phyloP scores from a whole-genome alignment of 768 basidiomycete species.

The Mycena polygramma region DNA sequence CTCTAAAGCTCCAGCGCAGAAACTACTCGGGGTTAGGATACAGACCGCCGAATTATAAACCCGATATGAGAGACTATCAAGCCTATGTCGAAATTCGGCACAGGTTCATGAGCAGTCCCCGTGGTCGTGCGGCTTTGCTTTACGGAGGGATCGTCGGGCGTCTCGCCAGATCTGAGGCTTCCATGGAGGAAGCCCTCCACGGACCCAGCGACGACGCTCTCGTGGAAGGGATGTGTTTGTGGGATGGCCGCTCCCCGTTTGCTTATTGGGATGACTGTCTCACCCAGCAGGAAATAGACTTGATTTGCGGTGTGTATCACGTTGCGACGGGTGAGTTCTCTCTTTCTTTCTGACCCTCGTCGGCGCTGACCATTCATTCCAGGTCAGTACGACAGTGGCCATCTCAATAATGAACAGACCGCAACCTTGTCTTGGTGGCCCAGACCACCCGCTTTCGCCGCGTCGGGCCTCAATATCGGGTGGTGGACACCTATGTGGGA shows the following conservation, averaged over 20 bases:
- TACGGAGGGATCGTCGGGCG: conserved; percentile 44
- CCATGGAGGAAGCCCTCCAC: conserved; percentile 24
- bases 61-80: conserved; percentile 22
- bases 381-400: background rate
- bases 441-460: conserved; percentile 30
- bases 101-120: conserved; percentile 23
- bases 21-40: conserved; percentile 15
- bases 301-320: conserved; percentile 42
- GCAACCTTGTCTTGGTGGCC: conserved; percentile 39
- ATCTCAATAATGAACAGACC: conserved; percentile 28
- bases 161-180: conserved; percentile 36
- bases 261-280: conserved; percentile 41
- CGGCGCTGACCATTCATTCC: background rate
- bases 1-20: background rate
- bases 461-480: conserved; percentile 32
- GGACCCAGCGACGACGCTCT: conserved; percentile 38
- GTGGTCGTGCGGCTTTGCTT: conserved; percentile 44
- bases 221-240: conserved; percentile 10
- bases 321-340: conserved; percentile 36
- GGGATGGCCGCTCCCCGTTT: background rate
- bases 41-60: conserved; percentile 9
- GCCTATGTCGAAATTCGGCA: conserved; percentile 14
- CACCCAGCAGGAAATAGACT: conserved; percentile 37
- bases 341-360: background rate
- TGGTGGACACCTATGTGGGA: conserved; percentile 41